A percentile compares a stretch with the other conserved stretches of the same genome.
These are phyloP conservation scores for Thinopyrum elongatum DNA, from an alignment of 176 grass and related monocot genomes.

Conservation along the genomic window DNA sequence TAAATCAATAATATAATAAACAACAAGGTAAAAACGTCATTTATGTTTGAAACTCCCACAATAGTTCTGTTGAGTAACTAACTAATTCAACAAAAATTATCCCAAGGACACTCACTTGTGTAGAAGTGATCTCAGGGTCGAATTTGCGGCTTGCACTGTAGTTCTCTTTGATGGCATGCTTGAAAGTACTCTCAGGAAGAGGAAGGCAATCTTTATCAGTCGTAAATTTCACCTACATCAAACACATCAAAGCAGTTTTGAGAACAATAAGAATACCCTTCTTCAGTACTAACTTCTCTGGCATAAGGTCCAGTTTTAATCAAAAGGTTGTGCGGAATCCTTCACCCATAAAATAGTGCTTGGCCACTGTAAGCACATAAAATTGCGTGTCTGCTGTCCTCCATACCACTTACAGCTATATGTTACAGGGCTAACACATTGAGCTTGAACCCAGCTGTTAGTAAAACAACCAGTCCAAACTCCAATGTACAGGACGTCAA, in stretches of 20 bases:
- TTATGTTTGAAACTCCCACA: not conserved
- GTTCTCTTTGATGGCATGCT: slow-evolving; percentile 72
- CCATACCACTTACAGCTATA: not conserved
- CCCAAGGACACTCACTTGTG: slow-evolving; percentile 42
- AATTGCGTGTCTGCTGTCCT: not conserved
- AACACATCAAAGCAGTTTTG: slow-evolving; percentile 1
- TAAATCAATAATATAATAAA: slow-evolving; percentile 14
- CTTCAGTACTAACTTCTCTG: not conserved
- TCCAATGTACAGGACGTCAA: not conserved
- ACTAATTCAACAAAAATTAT: not conserved
- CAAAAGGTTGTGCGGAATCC: not conserved
- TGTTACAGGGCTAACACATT: not conserved
- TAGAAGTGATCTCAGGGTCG: slow-evolving; percentile 52
- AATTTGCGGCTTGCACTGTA: slow-evolving; percentile 61
- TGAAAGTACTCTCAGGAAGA: slow-evolving; percentile 59
- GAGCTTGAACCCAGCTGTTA: too few species aligned
- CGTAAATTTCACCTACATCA: slow-evolving; percentile 63
- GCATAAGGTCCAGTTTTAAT: not conserved
- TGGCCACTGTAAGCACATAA: not conserved
- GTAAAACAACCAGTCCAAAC: not conserved
- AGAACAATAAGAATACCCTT: slow-evolving; percentile 1
- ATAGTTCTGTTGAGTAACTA: slow-evolving; percentile 15
- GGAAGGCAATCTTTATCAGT: slow-evolving; percentile 66
- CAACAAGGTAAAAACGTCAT: slow-evolving; percentile 8
- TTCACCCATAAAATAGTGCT: not conserved